A percentile compares a stretch with the other conserved stretches of the same genome.
Evolutionary conservation across 2,329 filamentous ascomycete species (phyloP).

Genomic region (Ceratocystis huliohia): DNA sequence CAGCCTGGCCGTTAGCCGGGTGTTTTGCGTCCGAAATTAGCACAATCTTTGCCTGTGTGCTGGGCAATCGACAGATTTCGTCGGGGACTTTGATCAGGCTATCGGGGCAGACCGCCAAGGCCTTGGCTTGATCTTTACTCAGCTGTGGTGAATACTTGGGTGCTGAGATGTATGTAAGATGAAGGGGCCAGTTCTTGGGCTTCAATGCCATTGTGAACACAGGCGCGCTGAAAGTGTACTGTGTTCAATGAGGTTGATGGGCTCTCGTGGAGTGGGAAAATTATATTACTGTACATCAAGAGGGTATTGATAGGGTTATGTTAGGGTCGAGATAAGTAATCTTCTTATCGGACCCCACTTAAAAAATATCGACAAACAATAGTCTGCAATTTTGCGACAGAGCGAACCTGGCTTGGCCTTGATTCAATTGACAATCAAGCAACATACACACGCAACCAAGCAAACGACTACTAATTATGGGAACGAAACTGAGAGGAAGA

Average conservation of each 20-base stretch:
- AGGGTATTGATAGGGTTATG: slow-evolving; percentile 9
- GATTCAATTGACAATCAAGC: not conserved
- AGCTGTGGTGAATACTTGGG: slow-evolving; percentile 39
- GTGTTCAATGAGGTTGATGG: not conserved
- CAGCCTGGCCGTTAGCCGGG: slow-evolving; percentile 45
- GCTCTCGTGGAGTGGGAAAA: not conserved
- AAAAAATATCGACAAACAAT: slow-evolving; percentile 18
- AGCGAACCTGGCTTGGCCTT: not conserved
- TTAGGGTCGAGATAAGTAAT: slow-evolving; percentile 17
- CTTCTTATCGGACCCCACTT: slow-evolving; percentile 20
- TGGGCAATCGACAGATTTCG: slow-evolving; percentile 33
- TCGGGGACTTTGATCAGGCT: slow-evolving; percentile 28
- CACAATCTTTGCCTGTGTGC: slow-evolving; percentile 40
- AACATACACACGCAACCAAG: not conserved
- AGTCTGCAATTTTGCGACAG: slow-evolving; percentile 18
- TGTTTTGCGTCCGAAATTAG: slow-evolving; percentile 39
- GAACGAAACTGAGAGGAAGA: slow-evolving; percentile 17
- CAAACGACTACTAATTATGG: slow-evolving; percentile 4
- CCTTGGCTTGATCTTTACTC: slow-evolving; percentile 31
- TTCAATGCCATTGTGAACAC: slow-evolving; percentile 23
- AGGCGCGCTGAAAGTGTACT: not conserved
- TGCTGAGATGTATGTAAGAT: slow-evolving; percentile 39
- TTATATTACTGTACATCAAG: not conserved
- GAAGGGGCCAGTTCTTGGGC: slow-evolving; percentile 45
- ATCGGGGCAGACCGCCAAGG: slow-evolving; percentile 21